These are phyloP conservation scores for Flaveria brownii DNA, from an alignment of 129 eudicot species.

Conservation along the genomic window DNA sequence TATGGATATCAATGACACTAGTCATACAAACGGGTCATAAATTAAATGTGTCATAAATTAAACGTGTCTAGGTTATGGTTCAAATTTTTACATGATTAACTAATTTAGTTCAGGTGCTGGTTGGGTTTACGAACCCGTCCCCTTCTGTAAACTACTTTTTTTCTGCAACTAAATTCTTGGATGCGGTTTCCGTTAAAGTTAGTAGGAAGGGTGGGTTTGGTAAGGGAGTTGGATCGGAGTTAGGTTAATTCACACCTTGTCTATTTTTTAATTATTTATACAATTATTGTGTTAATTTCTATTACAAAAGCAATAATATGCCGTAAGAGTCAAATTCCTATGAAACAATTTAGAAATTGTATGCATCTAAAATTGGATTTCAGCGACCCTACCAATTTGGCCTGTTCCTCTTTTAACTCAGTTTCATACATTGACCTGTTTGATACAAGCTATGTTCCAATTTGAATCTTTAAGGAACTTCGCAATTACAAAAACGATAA, in stretches of 20 bases:
- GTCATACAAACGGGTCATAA: constrained; percentile 8
- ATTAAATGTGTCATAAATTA: neutral
- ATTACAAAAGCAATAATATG: neutral
- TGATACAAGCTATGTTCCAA: neutral
- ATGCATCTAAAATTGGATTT: neutral
- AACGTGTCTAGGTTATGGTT: neutral
- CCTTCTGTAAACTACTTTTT: neutral
- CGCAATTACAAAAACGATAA: neutral
- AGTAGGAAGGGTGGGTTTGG: constrained; percentile 1
- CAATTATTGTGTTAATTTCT: neutral
- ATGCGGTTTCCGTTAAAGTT: neutral
- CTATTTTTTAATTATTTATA: neutral
- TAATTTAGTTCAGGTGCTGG: neutral
- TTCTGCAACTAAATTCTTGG: neutral
- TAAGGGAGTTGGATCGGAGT: neutral
- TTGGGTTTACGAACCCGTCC: neutral
- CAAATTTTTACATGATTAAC: neutral
- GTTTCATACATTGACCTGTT: neutral
- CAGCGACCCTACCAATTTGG: neutral
- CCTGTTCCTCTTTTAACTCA: neutral
- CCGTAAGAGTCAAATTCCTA: neutral
- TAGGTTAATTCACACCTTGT: constrained; percentile 1
- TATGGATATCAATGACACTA: constrained; percentile 13
- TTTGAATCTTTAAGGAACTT: neutral
- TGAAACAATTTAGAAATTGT: neutral